Base-by-base conservation (phyloP, 345 rosid genomes). In the Hibiscus trionum region DNA sequence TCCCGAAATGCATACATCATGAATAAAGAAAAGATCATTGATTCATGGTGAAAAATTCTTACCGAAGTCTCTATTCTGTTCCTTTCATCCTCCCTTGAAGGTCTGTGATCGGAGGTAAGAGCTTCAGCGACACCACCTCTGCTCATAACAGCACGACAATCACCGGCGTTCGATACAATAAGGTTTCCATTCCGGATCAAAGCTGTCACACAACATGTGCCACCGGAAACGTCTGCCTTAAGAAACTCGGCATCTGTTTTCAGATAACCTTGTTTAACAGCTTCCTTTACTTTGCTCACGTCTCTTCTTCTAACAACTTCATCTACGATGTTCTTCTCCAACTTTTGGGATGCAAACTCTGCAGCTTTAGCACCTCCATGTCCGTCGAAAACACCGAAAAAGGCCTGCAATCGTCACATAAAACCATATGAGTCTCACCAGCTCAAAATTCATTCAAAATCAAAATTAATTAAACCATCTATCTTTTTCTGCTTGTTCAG, bases 111-210 rank as follows among this genome's bases (percentile, higher is more conserved):
- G 7, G 89, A 84, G 11, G 98, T 90, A 0, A 94, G 87, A n/a
- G 95, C 90, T 82, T 91, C 83, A 0, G 96, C 96, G 0, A 78
- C 75, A 24, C 98, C 97, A 61, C 82, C 90, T 6, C 76, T 70
- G 79, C 98, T 87, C 84, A 94, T 67, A 58, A 94, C 98, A 52
- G 98, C 96, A 6, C 98, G 96, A 72, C 97, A 94, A 63, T 94
- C 97, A 27, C 97, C 98, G 0, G 87, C 95, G 58, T 94, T 91
- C 5, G 98, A 86, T 8, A 94, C 91, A 7, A 91, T 80, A 63
- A 94, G 96, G 64, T 79, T 84, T 49, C 96, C 98, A 1, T 84
- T 81, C 1, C 79, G 72, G 55, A 91, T 68, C 80, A 94, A 65
- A 73, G 98, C 96, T 4, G 98, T 91, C 59, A 94, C 95, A 67